Percentiles rank a stretch among this genome's conserved stretches.
These are phyloP conservation scores for Dipodascus geniculatus DNA, from an alignment of 805 yeast species.

Conservation along the genomic window DNA sequence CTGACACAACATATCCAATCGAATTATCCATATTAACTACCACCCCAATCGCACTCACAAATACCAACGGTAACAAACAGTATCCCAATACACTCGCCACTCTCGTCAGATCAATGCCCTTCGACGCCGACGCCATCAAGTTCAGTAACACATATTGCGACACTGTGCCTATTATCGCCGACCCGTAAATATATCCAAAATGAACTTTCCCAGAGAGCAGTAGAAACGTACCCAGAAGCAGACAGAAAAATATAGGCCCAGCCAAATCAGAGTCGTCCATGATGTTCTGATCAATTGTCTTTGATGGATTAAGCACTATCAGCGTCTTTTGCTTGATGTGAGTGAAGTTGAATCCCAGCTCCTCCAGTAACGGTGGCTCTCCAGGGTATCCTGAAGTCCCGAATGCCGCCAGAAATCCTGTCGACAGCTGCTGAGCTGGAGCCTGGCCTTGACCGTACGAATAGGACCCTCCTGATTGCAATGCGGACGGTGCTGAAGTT, in stretches of 20 bases:
- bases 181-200: constrained; percentile 94
- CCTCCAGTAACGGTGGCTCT: constrained; percentile 89
- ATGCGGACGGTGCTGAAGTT: not conserved
- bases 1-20: constrained; percentile 59
- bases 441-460: constrained; percentile 10
- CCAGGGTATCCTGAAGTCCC: constrained; percentile 89
- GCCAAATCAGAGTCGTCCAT: constrained; percentile 88
- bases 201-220: constrained; percentile 85
- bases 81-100: constrained; percentile 92
- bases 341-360: constrained; percentile 81
- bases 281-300: constrained; percentile 55
- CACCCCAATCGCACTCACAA: constrained; percentile 61
- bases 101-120: constrained; percentile 37
- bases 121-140: constrained; percentile 53
- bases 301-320: constrained; percentile 74
- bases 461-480: not conserved
- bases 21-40: constrained; percentile 56
- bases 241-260: constrained; percentile 84
- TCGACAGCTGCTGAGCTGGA: constrained; percentile 34
- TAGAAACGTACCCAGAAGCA: constrained; percentile 73
- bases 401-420: constrained; percentile 83
- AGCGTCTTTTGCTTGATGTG: constrained; percentile 75
- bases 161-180: constrained; percentile 81
- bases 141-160: constrained; percentile 77
- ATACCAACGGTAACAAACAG: constrained; percentile 81